Evolutionary conservation across 176 grass and related monocot species (phyloP), one percentile per base, ranked within the genome.

Genomic region (Aegilops speltoides): DNA sequence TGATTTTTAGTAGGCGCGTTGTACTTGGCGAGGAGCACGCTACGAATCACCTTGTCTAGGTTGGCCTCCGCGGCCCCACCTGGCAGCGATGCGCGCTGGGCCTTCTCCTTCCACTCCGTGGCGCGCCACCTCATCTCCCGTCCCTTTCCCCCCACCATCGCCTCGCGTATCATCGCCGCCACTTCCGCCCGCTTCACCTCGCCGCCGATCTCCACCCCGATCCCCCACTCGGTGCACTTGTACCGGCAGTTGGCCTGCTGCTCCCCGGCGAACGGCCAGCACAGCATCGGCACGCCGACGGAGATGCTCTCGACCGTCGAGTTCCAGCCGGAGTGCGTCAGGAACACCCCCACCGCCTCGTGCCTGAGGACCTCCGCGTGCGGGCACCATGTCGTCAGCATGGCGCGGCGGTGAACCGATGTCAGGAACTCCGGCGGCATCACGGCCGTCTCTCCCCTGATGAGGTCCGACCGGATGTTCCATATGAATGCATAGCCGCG

Each of bases 321-420:
- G 45, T 48, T 96, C 91, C 94, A 93, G 1, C 94, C 91, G 28
- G 87, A 87, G 59, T 93, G 94, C 24, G 89, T 93, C 14, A 95
- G 78, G 83, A 95, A 96, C 37, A 87, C 84, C 7, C 87, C 84
- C 1, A 93, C 63, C 0, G 89, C 76, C 0, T 85, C 76, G 20
- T 93, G 91, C 8, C 16, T 36, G 24, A 96, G 64, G 54, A 91
- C 89, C 64, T 73, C 25, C 63, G 90, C 87, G 10, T 43, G 41
- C 10, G 41, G 41, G 79, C 94, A 93, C 91, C 89, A 96, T 38
- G 67, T 88, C 2, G 87, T 79, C 5, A 93, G 70, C 8, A 93
- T 10, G 8, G 79, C 78, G 50, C 89, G 82, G 17, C 41, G 10
- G 3, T 43, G 41, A 2, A 12, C 10, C 41, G n/a, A 71, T 43